A percentile compares a stretch with the other conserved stretches of the same genome.
These are phyloP conservation scores for Epicoccum nigrum DNA, from an alignment of 2,329 filamentous ascomycete species.

Conservation along the genomic window DNA sequence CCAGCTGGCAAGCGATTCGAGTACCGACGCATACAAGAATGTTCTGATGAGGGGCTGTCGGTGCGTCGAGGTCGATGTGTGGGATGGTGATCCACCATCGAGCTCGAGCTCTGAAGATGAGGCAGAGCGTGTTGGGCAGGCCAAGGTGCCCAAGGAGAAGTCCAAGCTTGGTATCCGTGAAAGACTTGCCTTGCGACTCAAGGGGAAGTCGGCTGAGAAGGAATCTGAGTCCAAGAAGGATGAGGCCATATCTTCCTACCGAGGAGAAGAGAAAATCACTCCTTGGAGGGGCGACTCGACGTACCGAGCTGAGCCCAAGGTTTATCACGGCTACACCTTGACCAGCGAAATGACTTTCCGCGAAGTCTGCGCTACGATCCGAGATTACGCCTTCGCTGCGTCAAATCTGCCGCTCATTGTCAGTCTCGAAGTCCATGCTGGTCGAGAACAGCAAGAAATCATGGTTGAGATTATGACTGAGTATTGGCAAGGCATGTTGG, in stretches of 20 bases:
- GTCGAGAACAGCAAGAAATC: constrained; percentile 79
- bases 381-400: constrained; percentile 75
- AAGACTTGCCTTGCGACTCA: constrained; percentile 42
- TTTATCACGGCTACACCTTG: constrained; percentile 82
- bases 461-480: constrained; percentile 96
- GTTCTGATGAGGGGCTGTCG: constrained; percentile 79
- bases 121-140: constrained; percentile 24
- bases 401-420: constrained; percentile 84
- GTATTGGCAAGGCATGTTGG: constrained; percentile 77
- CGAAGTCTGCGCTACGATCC: constrained; percentile 81
- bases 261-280: constrained; percentile 23
- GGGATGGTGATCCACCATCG: constrained; percentile 70
- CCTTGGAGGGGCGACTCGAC: constrained; percentile 43
- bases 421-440: constrained; percentile 89
- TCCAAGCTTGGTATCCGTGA: constrained; percentile 41
- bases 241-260: constrained; percentile 10
- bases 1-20: constrained; percentile 79
- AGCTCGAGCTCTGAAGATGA: constrained; percentile 47
- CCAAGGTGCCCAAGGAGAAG: constrained; percentile 35
- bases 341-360: constrained; percentile 87
- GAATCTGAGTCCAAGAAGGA: constrained; percentile 26
- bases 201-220: constrained; percentile 32
- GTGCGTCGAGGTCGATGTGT: constrained; percentile 94
- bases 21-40: constrained; percentile 77
- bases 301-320: constrained; percentile 69